Evolutionary conservation across 2,329 filamentous ascomycete species (phyloP), one percentile per base, ranked within the genome.

Genomic region (Cyphellophora attinorum): DNA sequence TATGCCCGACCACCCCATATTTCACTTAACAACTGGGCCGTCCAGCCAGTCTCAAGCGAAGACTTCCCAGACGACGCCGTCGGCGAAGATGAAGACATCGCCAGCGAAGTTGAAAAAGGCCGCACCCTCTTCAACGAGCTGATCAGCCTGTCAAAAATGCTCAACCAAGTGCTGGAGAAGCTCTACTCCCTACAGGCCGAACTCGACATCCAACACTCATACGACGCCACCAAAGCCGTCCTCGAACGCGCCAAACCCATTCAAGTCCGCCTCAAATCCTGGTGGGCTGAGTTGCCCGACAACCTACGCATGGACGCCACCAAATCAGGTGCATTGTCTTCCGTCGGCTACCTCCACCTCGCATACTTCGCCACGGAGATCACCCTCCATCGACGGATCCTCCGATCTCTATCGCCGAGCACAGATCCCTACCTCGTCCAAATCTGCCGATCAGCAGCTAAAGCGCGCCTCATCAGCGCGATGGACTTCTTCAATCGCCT

Each of bases 401-500:
- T 65, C 17, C 47, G 47, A 10, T 50, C 47, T 28, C 27, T 50
- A 12, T 46, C 44, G 1, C 59, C 66, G 3, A 67, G 63, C 13
- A 60, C 58, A 21, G 85, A 93, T 53, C 73, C 80, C 0, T 93
- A 95, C 50, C 69, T 95, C 27, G 38, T 47, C 23, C 59, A 67
- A 4, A 94, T 95, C 48, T 94, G 88, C 59, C 85, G 89, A 34
- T 88, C 81, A 38, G 89, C 89, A 3, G 89, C 89, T 34, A 95
- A 95, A 58, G 93, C 89, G 0, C 81, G 89, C 5, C 72, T 96
- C 19, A 94, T 95, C 53, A 93, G 84, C 14, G 86, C 88, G 44
- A 93, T 96, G 83, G 89, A 96, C 56, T 94, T 95, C 59, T 86
- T 94, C 50, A 95, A 95, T 60, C 80, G 89, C 1, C 73, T 96